Conservation (phyloP, 129 eudicot genomes). For the Pittosporum tobira region DNA sequence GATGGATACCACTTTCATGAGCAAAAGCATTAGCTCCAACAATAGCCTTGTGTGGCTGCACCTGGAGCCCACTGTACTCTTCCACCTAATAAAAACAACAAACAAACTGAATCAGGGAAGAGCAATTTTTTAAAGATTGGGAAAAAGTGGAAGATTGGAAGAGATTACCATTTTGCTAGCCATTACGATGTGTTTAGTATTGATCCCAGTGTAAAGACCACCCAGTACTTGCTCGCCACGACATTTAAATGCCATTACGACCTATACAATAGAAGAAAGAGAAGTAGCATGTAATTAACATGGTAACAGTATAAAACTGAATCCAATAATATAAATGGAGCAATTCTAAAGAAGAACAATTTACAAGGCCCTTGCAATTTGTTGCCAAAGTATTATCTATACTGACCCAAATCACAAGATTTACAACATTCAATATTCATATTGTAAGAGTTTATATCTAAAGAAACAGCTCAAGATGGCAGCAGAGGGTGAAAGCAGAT, state of each 20-base stretch:
- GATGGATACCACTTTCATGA: slow-evolving; percentile 98
- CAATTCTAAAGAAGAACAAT: not conserved
- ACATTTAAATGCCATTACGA: slow-evolving; percentile 89
- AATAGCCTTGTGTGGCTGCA: slow-evolving; percentile 96
- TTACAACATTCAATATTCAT: not conserved
- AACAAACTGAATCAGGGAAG: not conserved
- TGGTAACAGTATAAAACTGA: too few species aligned
- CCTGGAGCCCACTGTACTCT: slow-evolving; percentile 66
- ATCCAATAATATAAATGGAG: not conserved
- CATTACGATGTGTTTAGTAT: slow-evolving; percentile 63
- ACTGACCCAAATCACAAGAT: not conserved
- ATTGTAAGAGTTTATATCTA: not conserved
- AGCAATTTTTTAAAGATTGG: not conserved
- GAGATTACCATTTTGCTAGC: slow-evolving; percentile 93
- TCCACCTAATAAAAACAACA: slow-evolving; percentile 51
- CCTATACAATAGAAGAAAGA: too few species aligned
- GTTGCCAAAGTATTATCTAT: not conserved
- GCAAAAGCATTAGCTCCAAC: slow-evolving; percentile 99
- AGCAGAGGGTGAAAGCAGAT: too few species aligned
- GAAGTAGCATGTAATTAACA: too few species aligned
- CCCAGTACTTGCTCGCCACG: slow-evolving; percentile 56
- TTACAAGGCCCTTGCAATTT: not conserved
- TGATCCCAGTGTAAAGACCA: slow-evolving; percentile 79
- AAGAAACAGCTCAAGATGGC: too few species aligned
- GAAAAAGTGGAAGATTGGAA: not conserved